Base-by-base conservation (phyloP, 345 rosid species). In the Cochlearia excelsa region DNA sequence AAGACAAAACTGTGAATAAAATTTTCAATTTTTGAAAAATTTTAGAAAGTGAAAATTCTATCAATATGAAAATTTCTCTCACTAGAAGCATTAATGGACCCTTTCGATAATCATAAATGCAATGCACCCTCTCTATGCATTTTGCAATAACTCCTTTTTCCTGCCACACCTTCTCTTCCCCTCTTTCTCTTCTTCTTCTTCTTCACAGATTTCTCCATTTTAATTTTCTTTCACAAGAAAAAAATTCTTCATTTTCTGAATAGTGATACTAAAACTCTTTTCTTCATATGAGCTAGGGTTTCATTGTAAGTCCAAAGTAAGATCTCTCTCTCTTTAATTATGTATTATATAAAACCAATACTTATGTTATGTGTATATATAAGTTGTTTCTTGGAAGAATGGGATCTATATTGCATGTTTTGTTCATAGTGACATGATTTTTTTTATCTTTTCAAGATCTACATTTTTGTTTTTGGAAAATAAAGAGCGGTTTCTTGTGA, bases 71-170 rank as follows among this genome's bases (percentile, higher is more conserved):
- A 35, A 55, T 73, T 70, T 78, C 61, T 75, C 76, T 68, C 71
- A 43, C 65, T 64, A 38, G 77, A 80, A 57, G 75, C 65, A 71
- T 64, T 71, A 57, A 64, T 58, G 56, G 70, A 71, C 35, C 35
- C 50, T 64, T 71, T 64, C 51, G 61, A 63, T 26, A 70, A 70
- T 78, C 86, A 88, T 88, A 78, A 91, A 88, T 91, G 87, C 84
- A 27, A 45, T 59, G 72, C 88, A 85, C 78, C 88, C 72, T 71
- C 88, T 87, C 88, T 45, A 74, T 65, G 70, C 75, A 68, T 83
- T 78, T 78, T 52, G 86, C 88, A 86, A 76, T 86, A 75, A 88
- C 88, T 88, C 81, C 79, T 69, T 69, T 52, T 48, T 54, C 73
- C 76, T 71, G 70, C 75, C 78, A 70, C 75, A 70, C 59, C 81